Evolutionary conservation across 2,329 filamentous ascomycete species (phyloP).

Genomic region (Zasmidium cellare): DNA sequence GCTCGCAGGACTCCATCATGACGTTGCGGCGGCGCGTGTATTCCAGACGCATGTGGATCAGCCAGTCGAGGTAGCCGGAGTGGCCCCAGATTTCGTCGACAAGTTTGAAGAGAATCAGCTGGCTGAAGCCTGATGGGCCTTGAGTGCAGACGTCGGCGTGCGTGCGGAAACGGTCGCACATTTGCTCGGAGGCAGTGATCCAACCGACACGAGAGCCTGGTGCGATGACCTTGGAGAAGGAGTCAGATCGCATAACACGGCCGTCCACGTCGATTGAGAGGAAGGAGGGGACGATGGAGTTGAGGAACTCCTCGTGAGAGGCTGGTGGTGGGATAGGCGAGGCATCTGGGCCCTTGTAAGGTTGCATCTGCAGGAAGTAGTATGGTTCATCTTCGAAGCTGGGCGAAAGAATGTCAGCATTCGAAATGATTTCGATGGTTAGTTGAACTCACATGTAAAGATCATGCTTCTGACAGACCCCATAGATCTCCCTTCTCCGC

Average conservation of each 20-base stretch:
- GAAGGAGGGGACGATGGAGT: constrained; percentile 74
- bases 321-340: constrained; percentile 57
- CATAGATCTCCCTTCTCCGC: constrained; percentile 72
- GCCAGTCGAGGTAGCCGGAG: constrained; percentile 82
- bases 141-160: constrained; percentile 84
- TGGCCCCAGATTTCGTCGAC: constrained; percentile 96
- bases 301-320: constrained; percentile 71
- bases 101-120: constrained; percentile 82
- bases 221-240: constrained; percentile 89
- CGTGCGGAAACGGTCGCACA: constrained; percentile 78
- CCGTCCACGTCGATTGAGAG: constrained; percentile 80
- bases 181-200: constrained; percentile 83
- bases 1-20: constrained; percentile 77
- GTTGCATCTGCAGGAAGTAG: constrained; percentile 88
- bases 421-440: not conserved
- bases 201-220: constrained; percentile 88
- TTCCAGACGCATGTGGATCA: constrained; percentile 75
- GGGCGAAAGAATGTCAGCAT: not conserved
- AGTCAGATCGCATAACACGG: constrained; percentile 85
- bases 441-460: constrained; percentile 59
- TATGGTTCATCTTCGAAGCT: constrained; percentile 87
- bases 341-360: constrained; percentile 61
- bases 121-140: constrained; percentile 79
- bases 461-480: constrained; percentile 78
- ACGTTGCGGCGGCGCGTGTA: constrained; percentile 79